Percentiles rank a stretch among this genome's conserved stretches.
Conservation (phyloP, 257 asterid species). For the Perilla frutescens region DNA sequence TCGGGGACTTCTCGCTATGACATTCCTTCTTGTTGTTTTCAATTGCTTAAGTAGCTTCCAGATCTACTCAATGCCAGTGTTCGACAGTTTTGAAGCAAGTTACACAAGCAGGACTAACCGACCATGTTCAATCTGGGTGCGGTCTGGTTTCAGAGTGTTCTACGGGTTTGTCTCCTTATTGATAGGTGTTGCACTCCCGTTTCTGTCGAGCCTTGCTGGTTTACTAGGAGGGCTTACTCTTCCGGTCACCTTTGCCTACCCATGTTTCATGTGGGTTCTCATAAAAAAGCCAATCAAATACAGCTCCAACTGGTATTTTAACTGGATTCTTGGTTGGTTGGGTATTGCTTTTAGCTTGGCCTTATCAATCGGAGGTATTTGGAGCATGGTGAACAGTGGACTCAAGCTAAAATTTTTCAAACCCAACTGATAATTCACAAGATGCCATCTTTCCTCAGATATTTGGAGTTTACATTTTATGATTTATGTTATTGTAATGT, state of each 20-base stretch:
- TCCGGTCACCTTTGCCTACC: conserved; percentile 98
- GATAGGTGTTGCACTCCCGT: conserved; percentile 95
- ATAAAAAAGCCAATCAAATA: conserved; percentile 78
- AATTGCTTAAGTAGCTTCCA: conserved; percentile 99
- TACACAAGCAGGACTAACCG: conserved; percentile 88
- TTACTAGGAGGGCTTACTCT: conserved; percentile 92
- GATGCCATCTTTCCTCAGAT: not conserved
- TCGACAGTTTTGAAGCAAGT: conserved; percentile 95
- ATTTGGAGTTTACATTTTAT: not conserved
- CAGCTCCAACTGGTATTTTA: conserved; percentile 85
- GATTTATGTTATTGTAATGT: not conserved
- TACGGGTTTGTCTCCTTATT: conserved; percentile 78
- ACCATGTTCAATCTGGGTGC: conserved; percentile 97
- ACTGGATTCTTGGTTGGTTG: conserved; percentile 91
- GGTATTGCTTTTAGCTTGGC: conserved; percentile 95
- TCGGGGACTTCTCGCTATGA: conserved; percentile 76
- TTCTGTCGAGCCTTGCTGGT: conserved; percentile 94
- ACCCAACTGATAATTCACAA: conserved; percentile 50
- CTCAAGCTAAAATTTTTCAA: conserved; percentile 88
- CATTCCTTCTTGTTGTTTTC: conserved; percentile 95
- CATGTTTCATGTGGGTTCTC: conserved; percentile 98
- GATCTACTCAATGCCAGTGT: conserved; percentile 96
- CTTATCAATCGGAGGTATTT: conserved; percentile 90
- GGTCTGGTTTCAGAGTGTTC: conserved; percentile 91
- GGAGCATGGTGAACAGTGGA: conserved; percentile 95